Base-by-base conservation (phyloP, 495 filamentous ascomycete genomes). In the Penicillium salamii region DNA sequence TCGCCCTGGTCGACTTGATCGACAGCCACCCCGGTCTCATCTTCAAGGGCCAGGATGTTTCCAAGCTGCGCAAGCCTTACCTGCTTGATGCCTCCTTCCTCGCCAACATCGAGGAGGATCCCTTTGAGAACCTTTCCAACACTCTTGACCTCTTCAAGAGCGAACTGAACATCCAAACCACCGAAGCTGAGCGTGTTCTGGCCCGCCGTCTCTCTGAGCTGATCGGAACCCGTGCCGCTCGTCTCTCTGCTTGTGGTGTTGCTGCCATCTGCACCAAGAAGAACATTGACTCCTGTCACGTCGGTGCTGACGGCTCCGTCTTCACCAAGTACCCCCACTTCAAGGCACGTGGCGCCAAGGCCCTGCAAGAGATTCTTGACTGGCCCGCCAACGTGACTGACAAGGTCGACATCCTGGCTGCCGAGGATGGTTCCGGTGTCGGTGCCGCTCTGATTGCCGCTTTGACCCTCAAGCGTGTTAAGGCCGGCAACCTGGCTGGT, bases 311-410 rank as follows among this genome's bases (percentile, higher is more conserved):
- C 58, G 92, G 92, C 19, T 92, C 88, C 9, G 91, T 97, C 35
- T 97, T 97, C 78, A 96, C 95, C 78, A 96, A 96, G 68, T 97
- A 97, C 72, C 92, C 92, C 2, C 89, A 96, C 69, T 97, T 97
- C 79, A 92, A 96, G 78, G 80, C 81, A 13, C 87, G 92, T 41
- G 90, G 91, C 46, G 92, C 92, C 4, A 77, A 83, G 57, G 92
- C 92, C 17, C 82, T 97, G 17, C 84, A 90, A 15, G 91, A 97
- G 76, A 96, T 97, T 58, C 79, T 97, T 11, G 90, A 93, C 69
- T 97, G 92, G 93, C 77, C 83, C 3, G 80, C 80, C 41, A 81
- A 72, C 8, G 86, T 87, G 65, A 80, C 86, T 62, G 92, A 97
- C 65, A 90, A 89, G 35, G 83, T 97, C 29, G 81, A 83, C 69